Conservation (phyloP, 495 filamentous ascomycete species). For the Aspergillus olivimuriae region DNA sequence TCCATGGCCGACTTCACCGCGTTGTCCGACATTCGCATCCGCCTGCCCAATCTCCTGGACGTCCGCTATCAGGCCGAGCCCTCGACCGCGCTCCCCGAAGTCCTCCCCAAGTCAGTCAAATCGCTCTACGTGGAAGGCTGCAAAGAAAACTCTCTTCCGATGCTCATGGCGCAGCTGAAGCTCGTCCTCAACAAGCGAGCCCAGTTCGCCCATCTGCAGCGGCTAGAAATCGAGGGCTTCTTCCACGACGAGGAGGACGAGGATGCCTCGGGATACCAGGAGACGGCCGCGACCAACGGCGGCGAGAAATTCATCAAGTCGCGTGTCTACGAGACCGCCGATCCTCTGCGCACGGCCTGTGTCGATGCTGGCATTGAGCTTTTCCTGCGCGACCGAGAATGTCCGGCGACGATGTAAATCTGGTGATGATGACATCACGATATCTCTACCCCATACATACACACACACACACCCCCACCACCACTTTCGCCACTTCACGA, state of each 20-base stretch:
- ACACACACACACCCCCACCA: no score
- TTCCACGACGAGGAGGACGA: slow-evolving; percentile 26
- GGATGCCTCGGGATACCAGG: slow-evolving; percentile 9
- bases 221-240: slow-evolving; percentile 26
- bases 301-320: slow-evolving; percentile 16
- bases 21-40: slow-evolving; percentile 29
- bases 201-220: slow-evolving; percentile 12
- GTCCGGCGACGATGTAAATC: not conserved
- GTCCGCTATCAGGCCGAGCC: slow-evolving; percentile 23
- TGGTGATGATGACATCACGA: no score
- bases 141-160: slow-evolving; percentile 21
- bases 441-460: no score
- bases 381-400: slow-evolving; percentile 22
- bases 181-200: slow-evolving; percentile 17
- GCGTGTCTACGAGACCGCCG: slow-evolving; percentile 20
- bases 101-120: slow-evolving; percentile 25
- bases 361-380: slow-evolving; percentile 19
- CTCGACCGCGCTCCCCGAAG: slow-evolving; percentile 14
- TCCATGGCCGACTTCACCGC: slow-evolving; percentile 23
- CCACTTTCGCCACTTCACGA: no score
- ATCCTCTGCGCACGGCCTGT: slow-evolving; percentile 20
- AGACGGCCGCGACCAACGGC: not conserved
- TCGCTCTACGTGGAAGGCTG: slow-evolving; percentile 28
- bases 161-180: slow-evolving; percentile 24
- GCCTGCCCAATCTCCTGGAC: slow-evolving; percentile 30